Conservation (phyloP, 2,329 filamentous ascomycete species). For the Blumeria graminis region DNA sequence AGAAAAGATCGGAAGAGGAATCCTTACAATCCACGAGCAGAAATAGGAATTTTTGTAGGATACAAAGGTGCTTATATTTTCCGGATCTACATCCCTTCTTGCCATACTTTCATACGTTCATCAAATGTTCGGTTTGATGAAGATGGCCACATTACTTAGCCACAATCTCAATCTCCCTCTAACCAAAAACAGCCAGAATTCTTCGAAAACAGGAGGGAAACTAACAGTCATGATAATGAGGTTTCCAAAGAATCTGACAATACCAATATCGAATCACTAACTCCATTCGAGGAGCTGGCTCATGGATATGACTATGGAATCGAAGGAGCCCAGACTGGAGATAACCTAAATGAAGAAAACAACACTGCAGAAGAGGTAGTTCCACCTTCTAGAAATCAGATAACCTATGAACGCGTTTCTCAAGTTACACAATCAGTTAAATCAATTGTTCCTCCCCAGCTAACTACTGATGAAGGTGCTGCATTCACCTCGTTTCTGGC, state of each 20-base stretch:
- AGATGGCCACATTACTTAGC: not conserved
- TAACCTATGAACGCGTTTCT: not conserved
- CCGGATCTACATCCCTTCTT: not conserved
- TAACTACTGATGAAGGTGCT: not conserved
- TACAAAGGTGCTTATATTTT: not conserved
- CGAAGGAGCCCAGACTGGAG: no score
- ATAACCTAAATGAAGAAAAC: no score
- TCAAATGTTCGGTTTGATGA: constrained; percentile 1
- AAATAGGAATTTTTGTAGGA: not conserved
- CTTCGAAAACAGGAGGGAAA: not conserved
- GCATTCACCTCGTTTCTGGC: not conserved
- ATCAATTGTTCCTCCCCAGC: not conserved
- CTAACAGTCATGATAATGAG: no score
- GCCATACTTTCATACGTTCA: not conserved
- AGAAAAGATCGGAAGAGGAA: no score
- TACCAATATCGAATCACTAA: no score
- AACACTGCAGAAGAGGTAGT: no score
- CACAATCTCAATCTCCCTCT: not conserved
- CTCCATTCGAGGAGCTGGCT: no score
- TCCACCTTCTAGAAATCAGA: no score
- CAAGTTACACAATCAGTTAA: not conserved
- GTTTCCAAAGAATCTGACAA: no score
- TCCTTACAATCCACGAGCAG: not conserved
- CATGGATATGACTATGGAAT: no score
- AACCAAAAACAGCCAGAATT: not conserved